Evolutionary conservation across 768 basidiomycete genomes (phyloP).

Genomic region (Termitomyces sp.): DNA sequence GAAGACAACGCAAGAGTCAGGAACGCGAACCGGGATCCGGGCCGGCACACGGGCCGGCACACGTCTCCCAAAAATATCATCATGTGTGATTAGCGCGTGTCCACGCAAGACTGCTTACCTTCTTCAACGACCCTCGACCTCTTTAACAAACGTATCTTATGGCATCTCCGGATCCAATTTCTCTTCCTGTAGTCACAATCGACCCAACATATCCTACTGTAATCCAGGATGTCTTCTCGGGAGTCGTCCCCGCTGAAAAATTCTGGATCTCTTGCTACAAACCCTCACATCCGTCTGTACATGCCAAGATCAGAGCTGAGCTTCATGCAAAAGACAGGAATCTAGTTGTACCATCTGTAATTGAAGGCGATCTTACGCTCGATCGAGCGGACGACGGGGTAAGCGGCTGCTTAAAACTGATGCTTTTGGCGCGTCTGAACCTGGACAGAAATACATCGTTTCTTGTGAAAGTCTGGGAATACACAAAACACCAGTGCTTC

Average conservation of each 20-base stretch:
- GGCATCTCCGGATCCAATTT: conserved; percentile 10
- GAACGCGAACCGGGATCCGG: too few relatives aligned
- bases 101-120: background rate
- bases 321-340: conserved; percentile 55
- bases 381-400: conserved; percentile 28
- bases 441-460: conserved; percentile 37
- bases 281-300: conserved; percentile 49
- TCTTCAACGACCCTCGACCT: background rate
- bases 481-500: conserved; percentile 42
- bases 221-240: conserved; percentile 62
- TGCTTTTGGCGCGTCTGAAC: conserved; percentile 2
- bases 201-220: conserved; percentile 63
- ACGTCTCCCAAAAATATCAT: too few relatives aligned
- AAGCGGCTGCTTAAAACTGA: background rate
- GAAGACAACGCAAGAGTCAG: too few relatives aligned
- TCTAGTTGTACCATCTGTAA: conserved; percentile 41
- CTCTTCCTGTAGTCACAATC: conserved; percentile 52
- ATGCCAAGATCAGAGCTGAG: conserved; percentile 58
- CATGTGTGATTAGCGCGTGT: background rate
- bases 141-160: background rate
- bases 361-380: conserved; percentile 50
- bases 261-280: conserved; percentile 80
- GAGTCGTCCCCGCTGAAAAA: conserved; percentile 53
- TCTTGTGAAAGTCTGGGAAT: conserved; percentile 50
- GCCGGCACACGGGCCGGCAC: too few relatives aligned